A percentile compares a stretch with the other conserved stretches of the same genome.
Evolutionary conservation across 257 asterid genomes (phyloP).

Genomic region (Primulina eburnea): DNA sequence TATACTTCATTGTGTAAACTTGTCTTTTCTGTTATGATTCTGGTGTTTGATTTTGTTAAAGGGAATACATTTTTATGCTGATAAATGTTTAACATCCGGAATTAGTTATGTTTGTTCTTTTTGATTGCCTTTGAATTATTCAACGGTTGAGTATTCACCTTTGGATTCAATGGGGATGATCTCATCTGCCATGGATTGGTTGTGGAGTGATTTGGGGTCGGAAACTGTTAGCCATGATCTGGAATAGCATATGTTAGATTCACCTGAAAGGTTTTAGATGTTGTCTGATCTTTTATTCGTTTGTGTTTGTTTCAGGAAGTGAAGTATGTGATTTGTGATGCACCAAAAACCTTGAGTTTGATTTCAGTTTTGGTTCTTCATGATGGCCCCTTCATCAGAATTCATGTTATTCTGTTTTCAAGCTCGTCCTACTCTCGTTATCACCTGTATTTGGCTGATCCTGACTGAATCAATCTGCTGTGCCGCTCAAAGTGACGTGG

Average conservation of each 20-base stretch:
- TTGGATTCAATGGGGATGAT: not conserved
- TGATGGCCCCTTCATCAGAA: conserved; percentile 23
- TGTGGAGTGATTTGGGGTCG: not conserved
- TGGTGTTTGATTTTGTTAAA: not conserved
- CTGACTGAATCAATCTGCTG: conserved; percentile 27
- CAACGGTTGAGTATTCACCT: not conserved
- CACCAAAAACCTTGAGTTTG: conserved; percentile 22
- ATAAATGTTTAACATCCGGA: not conserved
- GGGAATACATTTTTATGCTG: not conserved
- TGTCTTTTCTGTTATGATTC: conserved; percentile 7
- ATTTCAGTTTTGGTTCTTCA: conserved; percentile 5
- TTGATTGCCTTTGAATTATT: not conserved
- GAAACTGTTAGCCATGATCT: not conserved
- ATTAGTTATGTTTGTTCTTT: not conserved
- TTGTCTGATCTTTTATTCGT: conserved; percentile 16
- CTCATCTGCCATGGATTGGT: not conserved
- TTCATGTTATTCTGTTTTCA: conserved; percentile 29
- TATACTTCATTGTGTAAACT: not conserved
- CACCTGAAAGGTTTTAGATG: not conserved
- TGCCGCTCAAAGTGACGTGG: conserved; percentile 47
- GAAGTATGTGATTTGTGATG: conserved; percentile 20
- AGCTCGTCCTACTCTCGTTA: conserved; percentile 30
- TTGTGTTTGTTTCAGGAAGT: conserved; percentile 31
- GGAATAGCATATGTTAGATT: not conserved
- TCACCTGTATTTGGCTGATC: conserved; percentile 42